phyloP scores from a whole-genome alignment of 2,329 filamentous ascomycete genomes.

The Penicillium sp. region DNA sequence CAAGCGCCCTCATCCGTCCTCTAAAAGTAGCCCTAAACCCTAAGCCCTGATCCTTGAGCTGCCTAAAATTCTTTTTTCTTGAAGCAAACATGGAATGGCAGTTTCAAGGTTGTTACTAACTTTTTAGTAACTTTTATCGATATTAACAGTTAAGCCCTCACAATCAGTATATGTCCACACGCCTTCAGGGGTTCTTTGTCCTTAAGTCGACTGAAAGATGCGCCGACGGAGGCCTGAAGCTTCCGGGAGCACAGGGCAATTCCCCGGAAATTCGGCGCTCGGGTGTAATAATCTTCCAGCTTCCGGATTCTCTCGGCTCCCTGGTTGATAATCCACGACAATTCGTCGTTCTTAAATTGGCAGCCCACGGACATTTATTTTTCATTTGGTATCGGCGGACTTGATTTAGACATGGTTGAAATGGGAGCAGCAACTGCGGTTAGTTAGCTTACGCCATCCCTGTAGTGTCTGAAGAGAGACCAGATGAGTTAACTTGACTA shows the following conservation, averaged over 20 bases:
- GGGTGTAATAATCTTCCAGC: neutral
- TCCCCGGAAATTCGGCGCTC: no score
- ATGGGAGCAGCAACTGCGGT: neutral
- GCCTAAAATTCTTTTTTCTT: no score
- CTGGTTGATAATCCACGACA: no score
- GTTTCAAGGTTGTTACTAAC: no score
- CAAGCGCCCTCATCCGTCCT: no score
- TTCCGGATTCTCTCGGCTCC: neutral
- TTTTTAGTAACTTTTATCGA: no score
- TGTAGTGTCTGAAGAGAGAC: neutral
- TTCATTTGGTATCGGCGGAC: neutral
- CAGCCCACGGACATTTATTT: no score
- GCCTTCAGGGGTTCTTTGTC: neutral
- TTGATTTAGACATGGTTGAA: neutral
- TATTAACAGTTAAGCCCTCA: neutral
- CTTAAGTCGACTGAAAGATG: neutral
- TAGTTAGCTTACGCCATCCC: neutral
- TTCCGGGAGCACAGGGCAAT: neutral
- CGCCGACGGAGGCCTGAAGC: neutral
- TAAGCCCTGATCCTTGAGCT: no score
- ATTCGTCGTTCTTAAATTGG: no score
- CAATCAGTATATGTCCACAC: neutral
- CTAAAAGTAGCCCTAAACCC: no score
- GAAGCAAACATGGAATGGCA: slow-evolving; percentile 17
- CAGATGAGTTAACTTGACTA: no score